These are phyloP conservation scores for Leccinum uliginosum DNA, from an alignment of 768 basidiomycete genomes.

Conservation along the genomic window DNA sequence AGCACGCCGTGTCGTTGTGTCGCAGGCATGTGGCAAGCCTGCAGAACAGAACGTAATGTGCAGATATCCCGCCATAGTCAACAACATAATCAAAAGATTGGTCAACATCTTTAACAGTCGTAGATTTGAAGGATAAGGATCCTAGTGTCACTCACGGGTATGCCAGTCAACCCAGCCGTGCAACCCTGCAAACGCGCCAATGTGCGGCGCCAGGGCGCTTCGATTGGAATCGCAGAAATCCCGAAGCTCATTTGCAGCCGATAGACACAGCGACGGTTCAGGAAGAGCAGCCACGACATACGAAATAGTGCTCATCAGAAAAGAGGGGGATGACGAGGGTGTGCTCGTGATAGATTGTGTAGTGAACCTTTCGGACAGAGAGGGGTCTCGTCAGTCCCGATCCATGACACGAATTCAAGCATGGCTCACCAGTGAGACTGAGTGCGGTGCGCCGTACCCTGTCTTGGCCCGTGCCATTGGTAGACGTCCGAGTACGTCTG, in stretches of 20 bases:
- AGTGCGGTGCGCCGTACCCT: conserved; percentile 73
- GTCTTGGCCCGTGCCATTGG: conserved; percentile 58
- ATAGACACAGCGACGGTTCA: conserved; percentile 58
- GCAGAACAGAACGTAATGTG: too few species aligned
- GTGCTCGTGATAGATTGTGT: conserved; percentile 36
- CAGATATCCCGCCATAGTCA: too few species aligned
- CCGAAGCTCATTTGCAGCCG: conserved; percentile 78
- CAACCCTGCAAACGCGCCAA: conserved; percentile 78
- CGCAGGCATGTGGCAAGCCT: too few species aligned
- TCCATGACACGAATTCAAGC: neutral
- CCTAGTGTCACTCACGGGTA: conserved; percentile 53
- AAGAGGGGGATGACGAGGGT: conserved; percentile 32
- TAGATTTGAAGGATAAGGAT: too few species aligned
- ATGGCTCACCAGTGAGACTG: conserved; percentile 60
- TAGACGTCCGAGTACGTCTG: conserved; percentile 62
- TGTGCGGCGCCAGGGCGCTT: conserved; percentile 73
- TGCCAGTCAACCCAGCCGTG: conserved; percentile 69
- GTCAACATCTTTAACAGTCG: too few species aligned
- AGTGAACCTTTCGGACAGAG: conserved; percentile 54
- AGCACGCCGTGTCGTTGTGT: too few species aligned
- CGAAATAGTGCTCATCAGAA: conserved; percentile 60
- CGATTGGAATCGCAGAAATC: conserved; percentile 90
- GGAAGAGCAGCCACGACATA: conserved; percentile 70
- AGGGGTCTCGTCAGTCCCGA: neutral
- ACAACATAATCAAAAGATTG: too few species aligned